Percentiles rank a stretch among this genome's conserved stretches.
Evolutionary conservation across 2,329 filamentous ascomycete species (phyloP).

Genomic region (Trichoderma sp.): DNA sequence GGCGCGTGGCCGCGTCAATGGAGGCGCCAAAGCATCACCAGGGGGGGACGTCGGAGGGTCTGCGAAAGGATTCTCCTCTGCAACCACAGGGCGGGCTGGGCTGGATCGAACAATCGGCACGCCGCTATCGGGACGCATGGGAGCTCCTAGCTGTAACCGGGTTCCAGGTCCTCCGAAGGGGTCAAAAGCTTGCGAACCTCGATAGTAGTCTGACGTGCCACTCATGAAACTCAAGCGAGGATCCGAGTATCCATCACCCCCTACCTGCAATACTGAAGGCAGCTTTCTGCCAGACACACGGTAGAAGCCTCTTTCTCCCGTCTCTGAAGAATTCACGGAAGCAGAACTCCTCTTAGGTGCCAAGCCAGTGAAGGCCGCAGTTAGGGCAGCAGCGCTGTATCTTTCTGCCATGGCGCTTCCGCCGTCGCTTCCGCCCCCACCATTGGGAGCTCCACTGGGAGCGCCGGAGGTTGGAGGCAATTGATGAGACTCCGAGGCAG

Average conservation of each 20-base stretch:
- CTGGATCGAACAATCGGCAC: conserved; percentile 64
- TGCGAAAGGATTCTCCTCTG: conserved; percentile 54
- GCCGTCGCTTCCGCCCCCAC: conserved; percentile 28
- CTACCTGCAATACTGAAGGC: conserved; percentile 61
- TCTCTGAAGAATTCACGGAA: conserved; percentile 36
- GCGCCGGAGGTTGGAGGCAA: conserved; percentile 31
- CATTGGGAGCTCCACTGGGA: conserved; percentile 29
- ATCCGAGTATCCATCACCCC: conserved; percentile 65
- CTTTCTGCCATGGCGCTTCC: conserved; percentile 49
- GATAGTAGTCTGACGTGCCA: conserved; percentile 54
- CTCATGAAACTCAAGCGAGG: conserved; percentile 49
- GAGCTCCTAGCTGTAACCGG: conserved; percentile 55
- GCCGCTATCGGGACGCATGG: conserved; percentile 63
- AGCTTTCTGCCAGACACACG: conserved; percentile 66
- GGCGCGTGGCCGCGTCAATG: conserved; percentile 37
- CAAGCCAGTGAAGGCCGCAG: conserved; percentile 51
- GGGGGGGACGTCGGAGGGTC: conserved; percentile 33
- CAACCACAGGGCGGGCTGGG: conserved; percentile 64
- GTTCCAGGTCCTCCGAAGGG: conserved; percentile 38
- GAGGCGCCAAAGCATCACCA: conserved; percentile 43
- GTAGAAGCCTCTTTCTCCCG: conserved; percentile 61
- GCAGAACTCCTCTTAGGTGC: conserved; percentile 43
- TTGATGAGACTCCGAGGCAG: conserved; percentile 35
- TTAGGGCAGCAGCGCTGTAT: conserved; percentile 44
- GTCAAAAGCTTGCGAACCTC: conserved; percentile 53